phyloP scores from a whole-genome alignment of 164 flowering plant genomes.

The Magnolia officinalis region DNA sequence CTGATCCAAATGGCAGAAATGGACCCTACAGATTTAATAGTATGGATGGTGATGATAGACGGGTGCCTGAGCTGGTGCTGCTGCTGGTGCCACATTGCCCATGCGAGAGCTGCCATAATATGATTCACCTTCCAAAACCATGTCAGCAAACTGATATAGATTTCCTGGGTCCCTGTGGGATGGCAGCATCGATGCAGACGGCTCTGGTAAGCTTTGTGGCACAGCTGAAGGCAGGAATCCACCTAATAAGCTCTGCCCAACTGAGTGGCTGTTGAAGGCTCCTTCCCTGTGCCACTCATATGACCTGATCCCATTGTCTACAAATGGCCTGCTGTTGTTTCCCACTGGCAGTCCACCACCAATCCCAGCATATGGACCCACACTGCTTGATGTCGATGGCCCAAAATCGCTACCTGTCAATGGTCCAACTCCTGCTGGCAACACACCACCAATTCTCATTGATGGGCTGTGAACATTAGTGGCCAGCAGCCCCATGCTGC shows the following conservation, averaged over 20 bases:
- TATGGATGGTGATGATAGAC: background rate
- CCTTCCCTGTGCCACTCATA: conserved; percentile 28
- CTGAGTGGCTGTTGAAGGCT: conserved; percentile 6
- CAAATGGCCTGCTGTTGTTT: conserved; percentile 5
- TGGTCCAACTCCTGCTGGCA: conserved; percentile 6
- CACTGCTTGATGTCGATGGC: background rate
- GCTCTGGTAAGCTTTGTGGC: conserved; percentile 14
- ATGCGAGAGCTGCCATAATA: conserved; percentile 10
- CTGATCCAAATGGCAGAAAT: too few relatives aligned
- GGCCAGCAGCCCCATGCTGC: conserved; percentile 10
- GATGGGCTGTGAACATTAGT: background rate
- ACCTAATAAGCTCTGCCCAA: conserved; percentile 2
- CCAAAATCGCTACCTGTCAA: background rate
- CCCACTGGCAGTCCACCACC: conserved; percentile 12
- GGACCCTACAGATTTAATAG: background rate
- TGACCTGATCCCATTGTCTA: background rate
- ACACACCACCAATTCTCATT: conserved; percentile 2
- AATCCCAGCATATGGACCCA: conserved; percentile 16
- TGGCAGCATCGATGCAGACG: conserved; percentile 15
- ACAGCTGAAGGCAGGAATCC: background rate
- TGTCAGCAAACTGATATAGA: conserved; percentile 46
- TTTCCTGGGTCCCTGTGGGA: conserved; percentile 22
- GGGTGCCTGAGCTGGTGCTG: background rate
- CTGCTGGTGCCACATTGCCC: background rate
- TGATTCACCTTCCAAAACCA: conserved; percentile 22